Percentiles rank a stretch among this genome's conserved stretches.
Conservation (phyloP, 2,329 filamentous ascomycete genomes). For the Penicillium sp. region DNA sequence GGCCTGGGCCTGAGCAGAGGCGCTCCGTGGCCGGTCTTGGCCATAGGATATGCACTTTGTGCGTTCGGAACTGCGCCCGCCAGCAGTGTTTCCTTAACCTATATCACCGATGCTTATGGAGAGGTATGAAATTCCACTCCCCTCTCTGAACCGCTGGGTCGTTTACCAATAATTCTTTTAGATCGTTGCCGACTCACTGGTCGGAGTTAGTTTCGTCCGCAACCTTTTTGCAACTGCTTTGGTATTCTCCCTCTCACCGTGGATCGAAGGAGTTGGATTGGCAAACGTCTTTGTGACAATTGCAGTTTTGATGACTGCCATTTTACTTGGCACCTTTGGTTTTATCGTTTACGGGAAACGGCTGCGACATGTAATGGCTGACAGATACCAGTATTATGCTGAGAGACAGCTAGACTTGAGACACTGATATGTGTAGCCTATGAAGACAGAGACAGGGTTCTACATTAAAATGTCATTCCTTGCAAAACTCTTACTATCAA, state of each 20-base stretch:
- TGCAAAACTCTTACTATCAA: not conserved
- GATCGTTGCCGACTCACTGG: slow-evolving; percentile 50
- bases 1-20: slow-evolving; percentile 34
- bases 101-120: slow-evolving; percentile 30
- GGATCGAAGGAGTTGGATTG: slow-evolving; percentile 36
- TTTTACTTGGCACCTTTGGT: slow-evolving; percentile 9
- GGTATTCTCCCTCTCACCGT: slow-evolving; percentile 47
- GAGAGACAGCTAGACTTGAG: not conserved
- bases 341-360: slow-evolving; percentile 32
- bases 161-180: slow-evolving; percentile 16
- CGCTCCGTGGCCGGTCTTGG: slow-evolving; percentile 13
- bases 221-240: slow-evolving; percentile 47
- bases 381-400: not conserved
- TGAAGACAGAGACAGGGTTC: not conserved
- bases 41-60: slow-evolving; percentile 11
- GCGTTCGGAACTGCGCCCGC: slow-evolving; percentile 23
- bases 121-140: slow-evolving; percentile 17
- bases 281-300: slow-evolving; percentile 44
- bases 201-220: slow-evolving; percentile 46
- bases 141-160: not conserved
- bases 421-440: not conserved
- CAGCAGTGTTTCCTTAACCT: slow-evolving; percentile 27
- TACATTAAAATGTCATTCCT: not conserved
- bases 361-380: slow-evolving; percentile 21
- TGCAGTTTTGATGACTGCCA: slow-evolving; percentile 31